phyloP scores from a whole-genome alignment of 1,139 yeast genomes.

The Candida sojae region DNA sequence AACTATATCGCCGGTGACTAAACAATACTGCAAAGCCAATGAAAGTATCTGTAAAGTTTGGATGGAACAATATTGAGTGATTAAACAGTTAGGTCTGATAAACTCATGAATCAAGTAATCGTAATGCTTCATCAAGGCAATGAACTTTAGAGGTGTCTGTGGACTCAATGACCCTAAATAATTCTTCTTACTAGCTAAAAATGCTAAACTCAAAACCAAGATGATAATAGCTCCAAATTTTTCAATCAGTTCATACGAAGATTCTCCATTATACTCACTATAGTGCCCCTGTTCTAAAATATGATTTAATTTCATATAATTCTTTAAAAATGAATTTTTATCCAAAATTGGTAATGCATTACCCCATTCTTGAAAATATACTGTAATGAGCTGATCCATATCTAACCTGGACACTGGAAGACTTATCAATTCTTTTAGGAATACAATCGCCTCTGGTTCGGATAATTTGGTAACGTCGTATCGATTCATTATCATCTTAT shows the following conservation, averaged over 20 bases:
- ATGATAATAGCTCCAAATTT: slow-evolving; percentile 64
- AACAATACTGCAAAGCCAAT: slow-evolving; percentile 68
- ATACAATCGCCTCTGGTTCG: slow-evolving; percentile 40
- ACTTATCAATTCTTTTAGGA: slow-evolving; percentile 45
- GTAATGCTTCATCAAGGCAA: slow-evolving; percentile 40
- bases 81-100: slow-evolving; percentile 51
- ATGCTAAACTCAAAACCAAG: slow-evolving; percentile 58
- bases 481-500: slow-evolving; percentile 31
- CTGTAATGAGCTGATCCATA: slow-evolving; percentile 55
- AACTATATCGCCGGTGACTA: slow-evolving; percentile 72
- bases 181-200: slow-evolving; percentile 41
- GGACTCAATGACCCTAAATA: slow-evolving; percentile 18
- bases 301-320: slow-evolving; percentile 52
- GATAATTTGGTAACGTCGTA: slow-evolving; percentile 27
- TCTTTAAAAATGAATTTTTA: slow-evolving; percentile 60
- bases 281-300: slow-evolving; percentile 32
- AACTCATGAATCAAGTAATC: slow-evolving; percentile 55
- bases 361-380: slow-evolving; percentile 82
- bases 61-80: slow-evolving; percentile 60
- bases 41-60: slow-evolving; percentile 71
- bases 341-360: slow-evolving; percentile 68
- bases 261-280: slow-evolving; percentile 11
- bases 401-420: slow-evolving; percentile 56
- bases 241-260: slow-evolving; percentile 42
- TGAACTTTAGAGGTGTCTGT: slow-evolving; percentile 21